Percentiles rank a stretch among this genome's conserved stretches.
Conservation (phyloP, 2,329 filamentous ascomycete species). For the Neofusicoccum ribis region DNA sequence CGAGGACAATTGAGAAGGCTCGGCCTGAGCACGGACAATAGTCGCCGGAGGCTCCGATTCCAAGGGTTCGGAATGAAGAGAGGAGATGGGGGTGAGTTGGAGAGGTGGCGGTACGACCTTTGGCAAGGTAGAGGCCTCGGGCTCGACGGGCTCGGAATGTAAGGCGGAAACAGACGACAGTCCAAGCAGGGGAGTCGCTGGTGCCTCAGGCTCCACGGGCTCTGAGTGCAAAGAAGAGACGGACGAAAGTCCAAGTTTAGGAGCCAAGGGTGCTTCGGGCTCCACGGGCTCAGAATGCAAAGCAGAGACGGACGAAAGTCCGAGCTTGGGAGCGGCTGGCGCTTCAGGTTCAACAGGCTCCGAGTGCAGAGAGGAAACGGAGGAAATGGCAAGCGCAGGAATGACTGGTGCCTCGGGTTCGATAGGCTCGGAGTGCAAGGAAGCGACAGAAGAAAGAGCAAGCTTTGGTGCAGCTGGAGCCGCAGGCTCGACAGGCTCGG, state of each 20-base stretch:
- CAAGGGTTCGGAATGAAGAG: conserved; percentile 44
- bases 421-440: conserved; percentile 47
- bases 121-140: not conserved
- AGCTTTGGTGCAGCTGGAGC: conserved; percentile 23
- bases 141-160: conserved; percentile 27
- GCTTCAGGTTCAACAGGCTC: conserved; percentile 28
- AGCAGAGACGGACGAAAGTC: conserved; percentile 49
- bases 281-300: conserved; percentile 45
- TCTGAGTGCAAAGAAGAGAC: conserved; percentile 22
- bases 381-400: conserved; percentile 5
- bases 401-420: conserved; percentile 16
- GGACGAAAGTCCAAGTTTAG: conserved; percentile 11
- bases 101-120: conserved; percentile 23
- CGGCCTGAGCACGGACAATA: not conserved
- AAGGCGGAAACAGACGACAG: conserved; percentile 24
- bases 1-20: conserved; percentile 3
- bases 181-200: conserved; percentile 16
- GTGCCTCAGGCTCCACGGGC: conserved; percentile 22
- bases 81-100: conserved; percentile 49
- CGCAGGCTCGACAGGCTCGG: conserved; percentile 17
- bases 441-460: conserved; percentile 49
- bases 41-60: conserved; percentile 16
- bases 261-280: conserved; percentile 11
- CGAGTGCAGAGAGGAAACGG: conserved; percentile 16
- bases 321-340: conserved; percentile 27